Base-by-base conservation (phyloP, 2,329 filamentous ascomycete genomes). In the Aciculosporium take region DNA sequence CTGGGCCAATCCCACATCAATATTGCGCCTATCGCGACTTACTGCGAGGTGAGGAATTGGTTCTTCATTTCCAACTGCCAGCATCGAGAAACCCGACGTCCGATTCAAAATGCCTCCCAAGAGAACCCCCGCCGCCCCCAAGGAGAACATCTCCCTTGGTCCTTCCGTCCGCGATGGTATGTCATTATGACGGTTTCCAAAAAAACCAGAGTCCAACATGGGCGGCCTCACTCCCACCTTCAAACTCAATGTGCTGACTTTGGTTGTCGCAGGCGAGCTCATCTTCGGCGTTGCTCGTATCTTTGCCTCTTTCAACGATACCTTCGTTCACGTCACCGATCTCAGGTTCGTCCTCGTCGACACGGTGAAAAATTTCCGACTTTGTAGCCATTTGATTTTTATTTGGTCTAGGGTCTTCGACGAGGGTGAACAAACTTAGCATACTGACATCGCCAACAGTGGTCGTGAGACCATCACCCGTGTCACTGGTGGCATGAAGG, bases 401-500 rank as follows among this genome's bases (percentile, higher is more conserved):
- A 13, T 29, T 7, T n/a, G n/a, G n/a, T n/a, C n/a, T n/a, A n/a
- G n/a, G n/a, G n/a, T 15, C 9, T 15, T 15, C 7, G 23, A 10
- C 15, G 29, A 18, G 5, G 7, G n/a, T 17, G n/a, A 7, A 33
- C 37, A 10, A 20, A 33, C 30, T 23, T 20, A 1, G 23, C 13
- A 35, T 12, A 38, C 41, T 47, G 31, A 49, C 37, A 37, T 24
- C 4, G 5, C 24, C 7, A 76, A 67, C 74, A 93, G 85, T 73
- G 91, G 91, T 74, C 91, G 91, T 72, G 91, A 98, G 84, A 98
- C 93, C 73, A 95, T 98, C 76, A 85, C 80, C 80, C 88, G 91
- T 85, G 89, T 98, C 58, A 98, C 93, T 61, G 91, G 93, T 75
- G 93, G 93, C 66, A 98, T 98, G 91, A 98, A 98, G 80, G 91